Conservation (phyloP, 1,139 yeast species). For the Yamadazyma atmosphaerica region DNA sequence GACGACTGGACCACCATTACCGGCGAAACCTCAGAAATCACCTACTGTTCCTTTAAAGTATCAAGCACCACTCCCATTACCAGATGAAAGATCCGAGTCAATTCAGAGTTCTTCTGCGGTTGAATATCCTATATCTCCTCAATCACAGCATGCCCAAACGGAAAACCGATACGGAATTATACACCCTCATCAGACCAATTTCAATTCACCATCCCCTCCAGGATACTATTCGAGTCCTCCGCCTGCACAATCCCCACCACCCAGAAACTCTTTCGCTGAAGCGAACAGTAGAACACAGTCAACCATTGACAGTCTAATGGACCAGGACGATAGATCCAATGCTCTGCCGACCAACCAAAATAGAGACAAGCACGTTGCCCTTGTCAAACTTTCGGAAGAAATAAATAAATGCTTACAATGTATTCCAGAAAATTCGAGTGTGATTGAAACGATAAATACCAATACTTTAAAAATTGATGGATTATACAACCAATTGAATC, state of each 20-base stretch:
- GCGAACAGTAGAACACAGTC: slow-evolving; percentile 2
- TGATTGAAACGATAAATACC: slow-evolving; percentile 15
- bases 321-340: slow-evolving; percentile 15
- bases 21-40: slow-evolving; percentile 8
- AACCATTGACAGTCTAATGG: slow-evolving; percentile 18
- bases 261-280: no score
- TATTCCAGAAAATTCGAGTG: slow-evolving; percentile 11
- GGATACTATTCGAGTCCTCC: slow-evolving; percentile 1
- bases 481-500: slow-evolving; percentile 32
- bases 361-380: slow-evolving; percentile 2
- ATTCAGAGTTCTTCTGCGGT: no score
- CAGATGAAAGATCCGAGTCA: slow-evolving; percentile 17
- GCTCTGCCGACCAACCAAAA: neutral
- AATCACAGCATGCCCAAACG: no score
- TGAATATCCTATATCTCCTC: neutral
- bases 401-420: slow-evolving; percentile 23
- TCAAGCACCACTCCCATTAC: slow-evolving; percentile 36
- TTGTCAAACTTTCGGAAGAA: slow-evolving; percentile 21
- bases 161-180: no score
- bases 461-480: slow-evolving; percentile 27
- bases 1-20: slow-evolving; percentile 13
- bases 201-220: slow-evolving; percentile 6
- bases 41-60: slow-evolving; percentile 28
- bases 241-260: slow-evolving; percentile 3
- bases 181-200: no score